Base-by-base conservation (phyloP, 2,329 filamentous ascomycete species). In the Penicillium paneum region DNA sequence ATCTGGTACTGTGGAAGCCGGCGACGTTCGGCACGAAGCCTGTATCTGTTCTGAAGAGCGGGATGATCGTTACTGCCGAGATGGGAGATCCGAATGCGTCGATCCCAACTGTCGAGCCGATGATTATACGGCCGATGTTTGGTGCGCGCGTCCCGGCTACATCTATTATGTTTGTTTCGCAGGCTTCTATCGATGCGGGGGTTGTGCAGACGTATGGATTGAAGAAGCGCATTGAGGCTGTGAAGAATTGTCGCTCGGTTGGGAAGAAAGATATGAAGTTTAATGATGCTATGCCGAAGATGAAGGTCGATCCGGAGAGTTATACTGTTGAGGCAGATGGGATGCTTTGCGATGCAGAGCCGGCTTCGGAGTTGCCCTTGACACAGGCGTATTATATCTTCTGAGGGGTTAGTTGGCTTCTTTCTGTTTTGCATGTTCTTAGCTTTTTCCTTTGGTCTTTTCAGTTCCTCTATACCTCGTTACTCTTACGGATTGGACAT, bases 251-350 rank as follows among this genome's bases (percentile, higher is more conserved):
- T 72, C 81, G 92, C 55, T 82, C 73, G 31, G 81, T 96, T 41
- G 80, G 86, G 40, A 97, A 97, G 81, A 80, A 75, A 64, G 89
- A 97, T 73, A 96, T 97, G 91, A 91, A 90, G 68, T 92, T 85
- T 73, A 97, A 97, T 72, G 85, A 91, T 67, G 75, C 75, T 51
- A 91, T 85, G 83, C 93, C 93, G 13, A 84, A 81, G 76, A 97
- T 97, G 90, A 85, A 79, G 65, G 92, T 97, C 56, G 92, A 97
- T 72, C 89, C 93, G 5, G 93, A 97, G 80, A 86, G 83, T 67
- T 97, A 97, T 76, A 78, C 79, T 15, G 92, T 97, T 26, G 86
- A 93, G 76, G 92, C 92, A 1, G 91, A 96, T 74, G 91, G 90
- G 0, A 74, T 83, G 71, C 77, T 86, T 34, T 92, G 89, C 68